phyloP scores from a whole-genome alignment of 441 rosid species.

The Euphorbia schlechtendalii region DNA sequence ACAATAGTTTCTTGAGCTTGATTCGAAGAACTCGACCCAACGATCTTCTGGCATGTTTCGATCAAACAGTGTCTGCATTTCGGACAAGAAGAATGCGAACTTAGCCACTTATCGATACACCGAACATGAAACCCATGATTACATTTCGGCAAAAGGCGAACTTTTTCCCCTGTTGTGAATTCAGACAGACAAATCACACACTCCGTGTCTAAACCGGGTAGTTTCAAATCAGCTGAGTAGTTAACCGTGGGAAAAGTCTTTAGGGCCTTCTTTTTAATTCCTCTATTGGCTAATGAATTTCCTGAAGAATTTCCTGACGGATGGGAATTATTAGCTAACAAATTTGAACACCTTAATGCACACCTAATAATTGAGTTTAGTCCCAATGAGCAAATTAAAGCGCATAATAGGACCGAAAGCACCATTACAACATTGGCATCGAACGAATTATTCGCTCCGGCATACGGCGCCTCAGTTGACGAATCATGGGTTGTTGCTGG shows the following conservation, averaged over 20 bases:
- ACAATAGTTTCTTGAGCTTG: slow-evolving; percentile 33
- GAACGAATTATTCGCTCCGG: slow-evolving; percentile 31
- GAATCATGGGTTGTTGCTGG: slow-evolving; percentile 23
- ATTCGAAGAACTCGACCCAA: slow-evolving; percentile 40
- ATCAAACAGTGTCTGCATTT: slow-evolving; percentile 72
- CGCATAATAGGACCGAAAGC: slow-evolving; percentile 66
- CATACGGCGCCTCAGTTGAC: slow-evolving; percentile 19
- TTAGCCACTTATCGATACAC: slow-evolving; percentile 81
- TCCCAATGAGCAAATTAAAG: slow-evolving; percentile 67
- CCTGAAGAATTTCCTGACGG: slow-evolving; percentile 23
- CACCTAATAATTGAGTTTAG: slow-evolving; percentile 57
- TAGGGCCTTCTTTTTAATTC: slow-evolving; percentile 57
- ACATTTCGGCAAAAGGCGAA: slow-evolving; percentile 67
- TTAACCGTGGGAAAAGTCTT: slow-evolving; percentile 57
- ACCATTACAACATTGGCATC: slow-evolving; percentile 75
- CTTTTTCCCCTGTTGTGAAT: slow-evolving; percentile 44
- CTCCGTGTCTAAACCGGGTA: slow-evolving; percentile 57
- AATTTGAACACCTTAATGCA: slow-evolving; percentile 54
- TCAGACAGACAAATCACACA: slow-evolving; percentile 68
- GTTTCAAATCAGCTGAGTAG: slow-evolving; percentile 45
- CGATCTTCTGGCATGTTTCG: slow-evolving; percentile 66
- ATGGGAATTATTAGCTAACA: slow-evolving; percentile 25
- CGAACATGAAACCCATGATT: slow-evolving; percentile 69
- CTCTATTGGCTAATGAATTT: slow-evolving; percentile 42
- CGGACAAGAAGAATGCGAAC: slow-evolving; percentile 78